Base-by-base conservation (phyloP, 768 basidiomycete genomes). In the Calocybe cyanea region DNA sequence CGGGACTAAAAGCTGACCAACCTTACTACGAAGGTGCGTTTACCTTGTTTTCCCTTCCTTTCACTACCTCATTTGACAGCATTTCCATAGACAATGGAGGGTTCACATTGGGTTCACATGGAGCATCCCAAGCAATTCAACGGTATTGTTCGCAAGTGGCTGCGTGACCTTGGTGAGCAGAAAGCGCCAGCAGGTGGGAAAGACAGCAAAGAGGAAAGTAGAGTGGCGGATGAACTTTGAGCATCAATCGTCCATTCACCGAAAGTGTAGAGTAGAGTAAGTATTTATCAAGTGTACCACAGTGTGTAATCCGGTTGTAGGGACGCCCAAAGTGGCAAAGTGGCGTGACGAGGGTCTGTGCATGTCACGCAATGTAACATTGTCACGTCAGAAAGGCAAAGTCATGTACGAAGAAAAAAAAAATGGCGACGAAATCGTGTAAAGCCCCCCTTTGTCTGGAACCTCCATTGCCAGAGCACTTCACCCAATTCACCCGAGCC, bases 31-130 rank as follows among this genome's bases (percentile, higher is more conserved):
- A 70, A 75, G 46, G 83, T 80, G 50, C 36, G 64, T 48, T 18
- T 44, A 7, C 7, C 7, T 43, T 5, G 6, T n/a, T 11, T n/a
- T 23, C 19, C 14, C 10, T 4, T 9, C 28, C 2, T 32, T 15
- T 0, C 6, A 6, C 28, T 14, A n/a, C 24, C 31, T 15, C 23
- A 28, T 44, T 36, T 30, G 31, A 33, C 15, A 7, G 17, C n/a
- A 14, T 35, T 14, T 35, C 34, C 34, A n/a, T 44, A 82, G 80
- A 63, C 68, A 2, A 63, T 85, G 45, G 57, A 63, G 6, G 77
- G 77, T 0, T 74, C 79, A 4, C 85, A 87, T 58, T 87, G 85
- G 84, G 67, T 75, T 7, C 85, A 86, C 30, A 63, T 87, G 15
- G 85, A 87, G 58, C 59, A 71, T 48, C 77, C 83, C 0, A 44